Evolutionary conservation across 139 green algal genomes (phyloP).

Genomic region (Chlorella sp.): DNA sequence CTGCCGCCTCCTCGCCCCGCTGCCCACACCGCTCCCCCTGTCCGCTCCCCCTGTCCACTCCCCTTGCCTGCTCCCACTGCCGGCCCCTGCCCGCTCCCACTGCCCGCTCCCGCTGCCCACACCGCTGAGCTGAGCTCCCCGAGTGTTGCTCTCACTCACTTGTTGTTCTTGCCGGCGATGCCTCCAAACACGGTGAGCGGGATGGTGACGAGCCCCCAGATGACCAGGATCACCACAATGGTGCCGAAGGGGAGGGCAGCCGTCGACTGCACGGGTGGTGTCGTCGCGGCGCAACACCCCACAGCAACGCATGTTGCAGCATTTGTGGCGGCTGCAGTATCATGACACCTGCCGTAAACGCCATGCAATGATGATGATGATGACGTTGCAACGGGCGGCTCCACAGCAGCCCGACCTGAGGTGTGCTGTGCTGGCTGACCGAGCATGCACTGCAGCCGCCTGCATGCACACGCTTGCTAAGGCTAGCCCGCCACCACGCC

Average conservation of each 20-base stretch:
- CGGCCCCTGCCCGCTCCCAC: background rate
- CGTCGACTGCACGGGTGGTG: conserved; percentile 50
- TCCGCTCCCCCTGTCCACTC: background rate
- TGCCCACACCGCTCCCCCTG: too few species aligned
- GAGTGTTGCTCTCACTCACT: too few species aligned
- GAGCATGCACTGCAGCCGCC: too few species aligned
- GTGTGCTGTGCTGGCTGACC: background rate
- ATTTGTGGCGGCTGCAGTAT: too few species aligned
- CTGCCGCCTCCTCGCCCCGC: too few species aligned
- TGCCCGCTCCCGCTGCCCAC: background rate
- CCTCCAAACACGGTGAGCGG: conserved; percentile 90
- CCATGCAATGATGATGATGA: too few species aligned
- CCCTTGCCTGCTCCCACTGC: background rate
- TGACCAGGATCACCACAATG: conserved; percentile 75
- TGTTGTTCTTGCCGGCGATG: conserved; percentile 63
- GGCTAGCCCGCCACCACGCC: background rate
- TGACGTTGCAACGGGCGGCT: too few species aligned
- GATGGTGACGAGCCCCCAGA: conserved; percentile 83
- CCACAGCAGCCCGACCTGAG: background rate
- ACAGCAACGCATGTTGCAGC: too few species aligned
- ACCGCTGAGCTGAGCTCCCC: background rate
- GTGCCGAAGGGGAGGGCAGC: conserved; percentile 76
- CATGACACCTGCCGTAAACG: too few species aligned
- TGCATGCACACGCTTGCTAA: too few species aligned
- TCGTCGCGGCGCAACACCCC: too few species aligned